phyloP scores from a whole-genome alignment of 805 yeast genomes.

The Ogataea dorogensis region DNA sequence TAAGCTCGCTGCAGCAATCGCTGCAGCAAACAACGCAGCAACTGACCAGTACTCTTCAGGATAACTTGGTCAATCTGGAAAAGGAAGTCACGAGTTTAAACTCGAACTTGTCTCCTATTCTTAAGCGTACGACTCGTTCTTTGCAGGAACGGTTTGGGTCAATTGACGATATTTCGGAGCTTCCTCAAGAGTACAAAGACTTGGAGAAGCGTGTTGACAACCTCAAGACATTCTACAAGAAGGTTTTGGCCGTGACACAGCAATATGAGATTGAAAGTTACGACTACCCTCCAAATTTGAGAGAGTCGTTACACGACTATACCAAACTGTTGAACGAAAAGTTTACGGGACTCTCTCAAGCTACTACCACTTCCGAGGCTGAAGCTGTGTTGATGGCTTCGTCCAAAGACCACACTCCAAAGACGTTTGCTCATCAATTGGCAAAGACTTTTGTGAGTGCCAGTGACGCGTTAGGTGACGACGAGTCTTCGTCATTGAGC shows the following conservation, averaged over 20 bases:
- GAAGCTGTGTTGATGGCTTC: conserved; percentile 49
- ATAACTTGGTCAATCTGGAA: conserved; percentile 31
- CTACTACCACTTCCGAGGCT: conserved; percentile 65
- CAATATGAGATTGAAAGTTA: conserved; percentile 75
- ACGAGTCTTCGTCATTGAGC: conserved; percentile 47
- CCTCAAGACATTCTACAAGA: conserved; percentile 57
- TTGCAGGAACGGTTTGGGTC: conserved; percentile 63
- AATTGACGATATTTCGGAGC: conserved; percentile 65
- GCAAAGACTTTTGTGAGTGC: conserved; percentile 54
- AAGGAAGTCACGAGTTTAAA: conserved; percentile 37
- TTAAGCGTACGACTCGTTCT: conserved; percentile 57
- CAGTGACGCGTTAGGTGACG: conserved; percentile 41
- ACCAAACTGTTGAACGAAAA: conserved; percentile 55
- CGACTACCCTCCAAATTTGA: conserved; percentile 79
- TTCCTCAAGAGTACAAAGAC: conserved; percentile 69
- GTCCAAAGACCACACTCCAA: conserved; percentile 46
- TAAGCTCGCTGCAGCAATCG: conserved; percentile 29
- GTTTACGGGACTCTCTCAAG: conserved; percentile 58
- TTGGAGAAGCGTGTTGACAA: conserved; percentile 68
- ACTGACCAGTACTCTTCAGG: conserved; percentile 31
- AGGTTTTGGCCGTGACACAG: conserved; percentile 47
- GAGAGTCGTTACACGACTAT: conserved; percentile 63
- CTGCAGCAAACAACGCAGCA: conserved; percentile 37
- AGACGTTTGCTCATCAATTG: conserved; percentile 72
- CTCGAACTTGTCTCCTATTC: conserved; percentile 47